A percentile compares a stretch with the other conserved stretches of the same genome.
Conservation (phyloP, 2,329 filamentous ascomycete species). For the Aspergillus brasiliensis region DNA sequence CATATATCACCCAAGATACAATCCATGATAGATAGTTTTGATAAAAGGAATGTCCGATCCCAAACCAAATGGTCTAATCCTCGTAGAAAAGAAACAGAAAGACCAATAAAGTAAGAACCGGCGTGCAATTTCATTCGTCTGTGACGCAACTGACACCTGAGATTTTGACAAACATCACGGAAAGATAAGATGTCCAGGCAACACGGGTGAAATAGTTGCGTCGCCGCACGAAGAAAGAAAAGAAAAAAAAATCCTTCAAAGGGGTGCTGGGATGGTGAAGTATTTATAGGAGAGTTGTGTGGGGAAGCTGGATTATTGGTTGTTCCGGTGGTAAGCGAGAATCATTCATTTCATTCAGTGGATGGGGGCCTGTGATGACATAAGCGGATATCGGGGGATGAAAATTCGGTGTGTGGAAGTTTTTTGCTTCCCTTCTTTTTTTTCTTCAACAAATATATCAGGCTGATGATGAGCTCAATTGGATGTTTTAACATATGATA, state of each 20-base stretch:
- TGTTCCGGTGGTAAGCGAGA: conserved; percentile 16
- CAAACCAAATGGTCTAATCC: conserved; percentile 51
- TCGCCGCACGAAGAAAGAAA: conserved; percentile 78
- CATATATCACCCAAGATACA: too few relatives aligned
- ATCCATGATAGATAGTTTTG: conserved; percentile 12
- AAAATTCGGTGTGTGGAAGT: conserved; percentile 5
- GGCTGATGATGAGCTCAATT: conserved; percentile 50
- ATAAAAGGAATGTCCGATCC: conserved; percentile 57
- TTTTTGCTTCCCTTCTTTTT: conserved; percentile 11
- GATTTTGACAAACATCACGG: conserved; percentile 47
- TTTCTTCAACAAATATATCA: conserved; percentile 16
- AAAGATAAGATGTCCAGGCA: conserved; percentile 65
- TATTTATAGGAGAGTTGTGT: conserved; percentile 29
- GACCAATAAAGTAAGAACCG: conserved; percentile 56
- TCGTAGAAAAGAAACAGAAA: conserved; percentile 45
- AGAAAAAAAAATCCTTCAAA: conserved; percentile 46
- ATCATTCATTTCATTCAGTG: too few relatives aligned
- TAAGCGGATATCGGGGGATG: conserved; percentile 8
- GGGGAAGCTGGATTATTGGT: conserved; percentile 6
- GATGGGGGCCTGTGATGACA: neutral
- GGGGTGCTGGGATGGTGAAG: neutral
- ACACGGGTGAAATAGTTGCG: conserved; percentile 76
- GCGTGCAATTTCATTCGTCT: conserved; percentile 80
- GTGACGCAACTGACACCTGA: conserved; percentile 78
- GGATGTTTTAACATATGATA: conserved; percentile 44